Evolutionary conservation across 2,329 filamentous ascomycete genomes (phyloP).

Genomic region (Cladosporium sp.): DNA sequence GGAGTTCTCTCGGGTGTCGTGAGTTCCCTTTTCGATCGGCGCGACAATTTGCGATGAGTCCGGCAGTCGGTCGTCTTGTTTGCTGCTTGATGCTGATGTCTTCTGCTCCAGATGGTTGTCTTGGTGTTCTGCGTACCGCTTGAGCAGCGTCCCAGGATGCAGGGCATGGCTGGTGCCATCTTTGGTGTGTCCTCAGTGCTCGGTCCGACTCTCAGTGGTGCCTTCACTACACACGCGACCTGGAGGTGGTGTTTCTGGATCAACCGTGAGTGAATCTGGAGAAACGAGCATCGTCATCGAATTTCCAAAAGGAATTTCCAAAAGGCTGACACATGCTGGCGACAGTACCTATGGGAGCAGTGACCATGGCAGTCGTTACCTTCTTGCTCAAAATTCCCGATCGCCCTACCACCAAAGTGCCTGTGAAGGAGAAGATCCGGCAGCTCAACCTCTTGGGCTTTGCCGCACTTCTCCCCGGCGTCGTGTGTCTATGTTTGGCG

Average conservation of each 20-base stretch:
- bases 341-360: not conserved
- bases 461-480: constrained; percentile 37
- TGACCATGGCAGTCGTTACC: not conserved
- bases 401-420: not conserved
- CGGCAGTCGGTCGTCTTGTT: too few relatives aligned
- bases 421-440: not conserved
- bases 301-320: not conserved
- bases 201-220: constrained; percentile 48
- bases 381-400: not conserved
- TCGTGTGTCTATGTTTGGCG: constrained; percentile 42
- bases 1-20: constrained; percentile 53
- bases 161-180: constrained; percentile 48
- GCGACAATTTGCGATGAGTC: too few relatives aligned
- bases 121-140: constrained; percentile 43
- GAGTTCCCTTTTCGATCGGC: too few relatives aligned
- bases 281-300: not conserved
- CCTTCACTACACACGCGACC: constrained; percentile 40
- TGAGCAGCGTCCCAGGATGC: constrained; percentile 49
- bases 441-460: constrained; percentile 37
- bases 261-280: constrained; percentile 35
- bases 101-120: not conserved
- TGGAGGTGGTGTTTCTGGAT: constrained; percentile 50
- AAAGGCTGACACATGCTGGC: not conserved
- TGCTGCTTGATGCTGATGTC: not conserved
- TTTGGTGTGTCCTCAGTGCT: constrained; percentile 20